phyloP scores from a whole-genome alignment of 495 filamentous ascomycete genomes.

The Hyaloscypha bicolor region DNA sequence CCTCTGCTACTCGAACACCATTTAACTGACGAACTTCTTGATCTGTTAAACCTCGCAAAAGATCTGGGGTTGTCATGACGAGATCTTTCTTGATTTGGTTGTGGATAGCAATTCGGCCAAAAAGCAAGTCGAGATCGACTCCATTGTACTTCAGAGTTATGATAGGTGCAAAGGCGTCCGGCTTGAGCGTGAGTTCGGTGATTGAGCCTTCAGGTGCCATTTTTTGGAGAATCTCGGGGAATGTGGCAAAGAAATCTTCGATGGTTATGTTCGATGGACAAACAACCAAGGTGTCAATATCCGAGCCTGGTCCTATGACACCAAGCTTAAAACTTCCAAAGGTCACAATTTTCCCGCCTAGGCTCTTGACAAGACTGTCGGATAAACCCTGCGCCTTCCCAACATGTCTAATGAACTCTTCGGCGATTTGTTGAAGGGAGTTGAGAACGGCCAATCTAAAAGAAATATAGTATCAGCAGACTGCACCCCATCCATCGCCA shows the following conservation, averaged over 20 bases:
- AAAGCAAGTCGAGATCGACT: constrained; percentile 94
- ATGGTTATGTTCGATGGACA: constrained; percentile 83
- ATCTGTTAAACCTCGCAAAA: constrained; percentile 85
- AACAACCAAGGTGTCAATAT: constrained; percentile 95
- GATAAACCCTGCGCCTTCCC: constrained; percentile 68
- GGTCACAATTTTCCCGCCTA: constrained; percentile 89
- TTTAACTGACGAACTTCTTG: constrained; percentile 86
- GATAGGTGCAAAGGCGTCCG: constrained; percentile 90
- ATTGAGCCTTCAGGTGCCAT: constrained; percentile 77
- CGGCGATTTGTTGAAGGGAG: constrained; percentile 72
- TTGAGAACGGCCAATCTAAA: constrained; percentile 54
- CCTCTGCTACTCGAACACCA: constrained; percentile 89
- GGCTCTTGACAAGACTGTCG: constrained; percentile 71
- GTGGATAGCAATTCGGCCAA: constrained; percentile 71
- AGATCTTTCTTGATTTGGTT: constrained; percentile 72
- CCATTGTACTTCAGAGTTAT: constrained; percentile 91
- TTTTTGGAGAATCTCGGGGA: constrained; percentile 73
- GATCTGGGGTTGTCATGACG: constrained; percentile 76
- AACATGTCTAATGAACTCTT: constrained; percentile 83
- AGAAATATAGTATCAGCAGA: constrained; percentile 3
- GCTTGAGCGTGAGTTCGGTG: constrained; percentile 81
- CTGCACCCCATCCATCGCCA: constrained; percentile 6
- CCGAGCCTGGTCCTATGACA: constrained; percentile 92
- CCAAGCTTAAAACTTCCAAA: constrained; percentile 94
- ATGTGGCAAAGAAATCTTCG: constrained; percentile 88